phyloP scores from a whole-genome alignment of 805 yeast species.

The Lipomyces orientalis region DNA sequence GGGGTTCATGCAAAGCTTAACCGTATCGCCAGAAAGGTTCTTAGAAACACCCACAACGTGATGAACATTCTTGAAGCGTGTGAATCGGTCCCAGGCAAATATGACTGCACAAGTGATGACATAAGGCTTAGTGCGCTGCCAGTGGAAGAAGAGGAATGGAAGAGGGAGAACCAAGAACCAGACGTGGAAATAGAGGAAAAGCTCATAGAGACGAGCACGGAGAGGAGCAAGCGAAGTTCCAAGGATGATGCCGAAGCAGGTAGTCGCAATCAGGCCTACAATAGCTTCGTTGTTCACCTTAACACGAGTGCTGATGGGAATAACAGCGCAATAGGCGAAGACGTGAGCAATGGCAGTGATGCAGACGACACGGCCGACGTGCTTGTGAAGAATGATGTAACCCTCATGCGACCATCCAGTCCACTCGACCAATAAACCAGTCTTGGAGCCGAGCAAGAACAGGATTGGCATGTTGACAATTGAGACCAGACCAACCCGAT shows the following conservation, averaged over 20 bases:
- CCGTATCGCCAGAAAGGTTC: slow-evolving; percentile 36
- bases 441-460: slow-evolving; percentile 38
- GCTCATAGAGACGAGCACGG: slow-evolving; percentile 31
- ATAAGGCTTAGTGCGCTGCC: slow-evolving; percentile 36
- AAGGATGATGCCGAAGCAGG: slow-evolving; percentile 37
- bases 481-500: slow-evolving; percentile 36
- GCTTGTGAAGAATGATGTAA: slow-evolving; percentile 37
- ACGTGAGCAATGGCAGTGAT: slow-evolving; percentile 36
- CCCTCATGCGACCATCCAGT: slow-evolving; percentile 39
- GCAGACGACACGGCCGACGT: slow-evolving; percentile 37
- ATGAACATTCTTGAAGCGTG: slow-evolving; percentile 34
- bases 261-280: slow-evolving; percentile 36
- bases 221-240: slow-evolving; percentile 36
- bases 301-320: slow-evolving; percentile 34
- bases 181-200: slow-evolving; percentile 36
- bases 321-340: slow-evolving; percentile 38
- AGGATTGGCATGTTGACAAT: slow-evolving; percentile 39
- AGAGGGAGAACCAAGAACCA: slow-evolving; percentile 37
- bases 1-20: slow-evolving; percentile 35
- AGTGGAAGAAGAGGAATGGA: slow-evolving; percentile 37
- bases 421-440: slow-evolving; percentile 36
- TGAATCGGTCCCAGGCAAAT: slow-evolving; percentile 35
- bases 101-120: slow-evolving; percentile 37
- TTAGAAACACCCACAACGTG: slow-evolving; percentile 32
- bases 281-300: slow-evolving; percentile 35